Evolutionary conservation across 2,329 filamentous ascomycete species (phyloP), one percentile per base, ranked within the genome.

Genomic region (Achaetomium macrosporum): DNA sequence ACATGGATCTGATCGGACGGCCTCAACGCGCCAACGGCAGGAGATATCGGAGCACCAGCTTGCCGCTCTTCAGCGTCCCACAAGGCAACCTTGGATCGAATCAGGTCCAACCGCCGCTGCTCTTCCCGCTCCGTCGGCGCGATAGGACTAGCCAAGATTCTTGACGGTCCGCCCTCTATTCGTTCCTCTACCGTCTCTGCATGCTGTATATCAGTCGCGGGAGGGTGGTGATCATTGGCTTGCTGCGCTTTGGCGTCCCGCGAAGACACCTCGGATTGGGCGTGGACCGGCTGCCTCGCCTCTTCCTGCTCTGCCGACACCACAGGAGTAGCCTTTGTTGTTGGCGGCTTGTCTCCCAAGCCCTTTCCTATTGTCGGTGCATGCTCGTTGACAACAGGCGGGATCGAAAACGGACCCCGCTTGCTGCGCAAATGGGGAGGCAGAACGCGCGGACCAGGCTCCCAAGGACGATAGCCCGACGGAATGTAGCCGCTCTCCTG

Each of bases 1-100:
- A 68, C 55, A 49, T 67, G 50, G 2, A 68, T 55, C 12, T 62
- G 54, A n/a, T 66, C 61, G 4, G 59, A 54, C n/a, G 40, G 41
- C 31, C 15, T 11, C 16, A 51, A 52, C 42, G 42, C n/a, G 5
- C 10, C 47, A 17, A 36, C 20, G 2, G 25, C 31, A 5, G 25
- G 5, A 17, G 35, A 31, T 11, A 12, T n/a, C 16, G 3, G 36
- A 16, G 25, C 46, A 17, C 35, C 50, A 12, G n/a, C 33, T 29
- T 36, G 19, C 20, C 20, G 42, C 39, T 49, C 51, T 30, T 43
- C 42, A 2, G 49, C 39, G 33, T 59, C 48, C 57, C 52, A 57
- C 42, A 57, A 29, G 6, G 55, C 39, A 37, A 57, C 12, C 30
- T 45, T 52, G 30, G 55, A 51, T 39, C 33, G 55, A 36, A 59